Conservation (phyloP, 2,329 filamentous ascomycete species). For the Zymoseptoria passerinii region DNA sequence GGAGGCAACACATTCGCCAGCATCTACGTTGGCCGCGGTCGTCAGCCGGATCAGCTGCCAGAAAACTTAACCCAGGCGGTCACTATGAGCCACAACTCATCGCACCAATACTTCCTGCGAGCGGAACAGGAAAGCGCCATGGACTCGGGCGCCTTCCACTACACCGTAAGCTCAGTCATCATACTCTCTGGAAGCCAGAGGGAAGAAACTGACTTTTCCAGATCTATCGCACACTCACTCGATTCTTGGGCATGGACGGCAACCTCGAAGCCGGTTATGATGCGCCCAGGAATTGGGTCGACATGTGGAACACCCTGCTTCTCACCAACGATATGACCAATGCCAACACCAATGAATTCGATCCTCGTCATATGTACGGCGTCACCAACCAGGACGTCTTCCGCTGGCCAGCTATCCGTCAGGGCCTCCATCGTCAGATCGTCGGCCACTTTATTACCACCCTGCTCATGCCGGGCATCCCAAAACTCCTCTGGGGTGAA, state of each 20-base stretch:
- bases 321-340: conserved; percentile 52
- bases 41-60: conserved; percentile 47
- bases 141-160: conserved; percentile 54
- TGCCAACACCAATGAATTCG: conserved; percentile 50
- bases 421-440: conserved; percentile 48
- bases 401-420: conserved; percentile 51
- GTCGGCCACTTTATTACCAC: conserved; percentile 51
- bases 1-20: conserved; percentile 51
- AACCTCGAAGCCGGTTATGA: conserved; percentile 47
- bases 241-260: conserved; percentile 52
- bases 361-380: conserved; percentile 55
- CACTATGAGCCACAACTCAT: conserved; percentile 37
- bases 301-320: conserved; percentile 49
- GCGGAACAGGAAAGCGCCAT: conserved; percentile 44
- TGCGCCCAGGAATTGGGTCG: conserved; percentile 43
- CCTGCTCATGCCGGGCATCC: conserved; percentile 50
- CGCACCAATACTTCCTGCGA: conserved; percentile 44
- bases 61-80: conserved; percentile 41
- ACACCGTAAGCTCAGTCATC: conserved; percentile 33
- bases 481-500: conserved; percentile 53
- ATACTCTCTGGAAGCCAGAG: too few species aligned
- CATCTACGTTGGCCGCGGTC: conserved; percentile 53
- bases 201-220: not conserved
- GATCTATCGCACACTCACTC: conserved; percentile 48
- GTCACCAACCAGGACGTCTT: conserved; percentile 58